Conservation (phyloP, 352 stramenopile genomes). For the Globisporangium echinulatum region DNA sequence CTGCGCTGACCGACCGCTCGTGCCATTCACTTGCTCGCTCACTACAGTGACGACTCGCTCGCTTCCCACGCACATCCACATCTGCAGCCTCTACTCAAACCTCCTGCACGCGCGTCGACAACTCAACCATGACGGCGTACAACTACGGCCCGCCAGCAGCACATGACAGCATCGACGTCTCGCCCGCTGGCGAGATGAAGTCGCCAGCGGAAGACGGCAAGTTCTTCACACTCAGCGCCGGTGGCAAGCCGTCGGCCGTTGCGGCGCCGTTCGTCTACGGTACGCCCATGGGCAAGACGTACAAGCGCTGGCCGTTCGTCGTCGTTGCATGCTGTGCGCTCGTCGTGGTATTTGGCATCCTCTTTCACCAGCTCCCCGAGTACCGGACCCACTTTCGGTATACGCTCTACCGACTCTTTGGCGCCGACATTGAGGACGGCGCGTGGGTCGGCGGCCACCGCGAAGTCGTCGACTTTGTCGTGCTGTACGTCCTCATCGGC, state of each 20-base stretch:
- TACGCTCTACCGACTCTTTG: slow-evolving; percentile 52
- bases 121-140: slow-evolving; percentile 11
- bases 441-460: slow-evolving; percentile 69
- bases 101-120: not conserved
- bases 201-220: slow-evolving; percentile 41
- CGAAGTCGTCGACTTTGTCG: slow-evolving; percentile 68
- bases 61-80: not conserved
- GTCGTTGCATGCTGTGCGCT: slow-evolving; percentile 40
- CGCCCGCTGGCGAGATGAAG: slow-evolving; percentile 22
- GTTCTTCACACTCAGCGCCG: slow-evolving; percentile 67
- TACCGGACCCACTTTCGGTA: slow-evolving; percentile 66
- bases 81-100: not conserved
- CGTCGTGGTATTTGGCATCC: slow-evolving; percentile 53
- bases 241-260: slow-evolving; percentile 40
- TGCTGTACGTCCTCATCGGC: slow-evolving; percentile 65
- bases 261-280: slow-evolving; percentile 70
- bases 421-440: slow-evolving; percentile 34
- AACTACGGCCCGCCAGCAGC: not conserved
- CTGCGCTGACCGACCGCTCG: not conserved
- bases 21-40: not conserved
- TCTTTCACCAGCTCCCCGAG: slow-evolving; percentile 69
- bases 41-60: not conserved
- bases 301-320: slow-evolving; percentile 77
- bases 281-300: slow-evolving; percentile 71
- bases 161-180: slow-evolving; percentile 12